Evolutionary conservation across 371 early-diverging fungal genomes (phyloP).

Genomic region (Mortierella sp.): DNA sequence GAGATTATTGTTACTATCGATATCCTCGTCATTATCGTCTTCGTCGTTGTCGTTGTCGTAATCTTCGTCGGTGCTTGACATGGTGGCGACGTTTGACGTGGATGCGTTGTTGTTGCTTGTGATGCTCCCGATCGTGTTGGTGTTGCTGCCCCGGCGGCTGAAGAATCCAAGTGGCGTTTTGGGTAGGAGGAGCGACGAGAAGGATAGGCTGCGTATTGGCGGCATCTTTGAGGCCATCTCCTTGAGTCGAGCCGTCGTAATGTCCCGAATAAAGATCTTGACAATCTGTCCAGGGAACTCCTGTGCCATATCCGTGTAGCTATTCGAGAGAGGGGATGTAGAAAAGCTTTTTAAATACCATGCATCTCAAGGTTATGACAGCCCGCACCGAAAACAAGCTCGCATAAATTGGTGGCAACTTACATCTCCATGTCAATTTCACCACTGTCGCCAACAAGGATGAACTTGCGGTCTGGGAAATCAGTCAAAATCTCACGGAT

Average conservation of each 20-base stretch:
- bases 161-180: slow-evolving; percentile 35
- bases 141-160: slow-evolving; percentile 21
- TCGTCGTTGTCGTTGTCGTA: slow-evolving; percentile 5
- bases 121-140: background rate
- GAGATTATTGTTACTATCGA: background rate
- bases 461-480: slow-evolving; percentile 88
- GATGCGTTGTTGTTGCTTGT: background rate
- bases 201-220: slow-evolving; percentile 24
- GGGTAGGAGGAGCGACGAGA: slow-evolving; percentile 25
- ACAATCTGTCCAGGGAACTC: slow-evolving; percentile 76
- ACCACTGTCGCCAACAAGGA: slow-evolving; percentile 93
- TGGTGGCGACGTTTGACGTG: background rate
- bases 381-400: background rate
- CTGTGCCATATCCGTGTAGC: slow-evolving; percentile 72
- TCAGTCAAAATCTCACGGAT: slow-evolving; percentile 65
- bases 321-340: background rate
- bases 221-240: slow-evolving; percentile 19
- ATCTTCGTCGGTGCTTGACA: background rate
- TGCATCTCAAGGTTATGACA: background rate
- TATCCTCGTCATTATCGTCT: background rate
- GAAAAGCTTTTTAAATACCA: background rate
- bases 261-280: slow-evolving; percentile 90
- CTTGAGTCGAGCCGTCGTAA: slow-evolving; percentile 60
- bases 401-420: background rate
- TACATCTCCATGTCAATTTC: slow-evolving; percentile 90